Percentiles rank a stretch among this genome's conserved stretches.
Conservation (phyloP, 192 early-diverging fungal species). For the Entomortierella lignicola region DNA sequence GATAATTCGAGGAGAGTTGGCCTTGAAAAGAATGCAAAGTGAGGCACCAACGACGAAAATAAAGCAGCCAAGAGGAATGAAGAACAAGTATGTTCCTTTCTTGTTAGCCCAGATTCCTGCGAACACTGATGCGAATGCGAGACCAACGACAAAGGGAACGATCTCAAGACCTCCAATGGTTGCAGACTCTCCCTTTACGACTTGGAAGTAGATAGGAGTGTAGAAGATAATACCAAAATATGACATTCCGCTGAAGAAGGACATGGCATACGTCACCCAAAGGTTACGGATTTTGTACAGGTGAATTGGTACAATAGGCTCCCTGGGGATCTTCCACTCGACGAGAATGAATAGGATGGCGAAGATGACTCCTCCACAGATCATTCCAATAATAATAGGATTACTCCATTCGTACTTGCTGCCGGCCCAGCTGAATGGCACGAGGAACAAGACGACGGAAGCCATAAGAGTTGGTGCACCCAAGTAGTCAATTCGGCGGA, state of each 20-base stretch:
- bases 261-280: no score
- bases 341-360: no score
- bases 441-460: constrained; percentile 68
- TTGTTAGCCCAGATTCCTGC: no score
- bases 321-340: constrained; percentile 70
- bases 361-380: constrained; percentile 61
- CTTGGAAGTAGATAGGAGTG: constrained; percentile 81
- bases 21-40: no score
- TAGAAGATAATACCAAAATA: constrained; percentile 77
- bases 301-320: constrained; percentile 76
- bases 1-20: no score
- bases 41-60: no score
- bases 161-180: constrained; percentile 81
- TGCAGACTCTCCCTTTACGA: constrained; percentile 78
- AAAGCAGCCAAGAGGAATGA: no score
- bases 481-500: constrained; percentile 71
- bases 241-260: no score
- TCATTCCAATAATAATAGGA: constrained; percentile 64
- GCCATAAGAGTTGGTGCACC: constrained; percentile 59
- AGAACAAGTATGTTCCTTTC: no score
- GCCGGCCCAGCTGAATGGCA: constrained; percentile 81
- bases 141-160: no score
- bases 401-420: constrained; percentile 73
- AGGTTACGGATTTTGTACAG: no score
- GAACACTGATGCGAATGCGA: no score